A percentile compares a stretch with the other conserved stretches of the same genome.
Evolutionary conservation across 192 early-diverging fungal species (phyloP).

Genomic region (Kappamyces sp.): DNA sequence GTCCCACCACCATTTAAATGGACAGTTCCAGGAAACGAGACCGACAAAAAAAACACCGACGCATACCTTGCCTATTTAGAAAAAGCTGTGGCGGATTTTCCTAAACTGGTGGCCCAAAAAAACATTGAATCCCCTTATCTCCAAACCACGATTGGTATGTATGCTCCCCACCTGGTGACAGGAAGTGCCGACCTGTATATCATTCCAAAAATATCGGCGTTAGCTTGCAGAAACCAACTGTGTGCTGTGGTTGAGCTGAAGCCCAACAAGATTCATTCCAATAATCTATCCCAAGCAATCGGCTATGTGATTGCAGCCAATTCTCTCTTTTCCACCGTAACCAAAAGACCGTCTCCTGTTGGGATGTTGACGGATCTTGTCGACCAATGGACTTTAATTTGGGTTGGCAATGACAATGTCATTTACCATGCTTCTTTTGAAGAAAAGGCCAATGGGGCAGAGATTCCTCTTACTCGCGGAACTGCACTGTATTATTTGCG

Average conservation of each 20-base stretch:
- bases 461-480: neutral
- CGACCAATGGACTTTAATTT: constrained; percentile 1
- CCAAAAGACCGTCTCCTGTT: neutral
- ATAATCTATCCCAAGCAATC: constrained; percentile 2
- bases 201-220: neutral
- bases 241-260: constrained; percentile 1
- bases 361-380: neutral
- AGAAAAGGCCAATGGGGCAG: neutral
- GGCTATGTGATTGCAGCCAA: constrained; percentile 1
- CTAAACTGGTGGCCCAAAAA: constrained; percentile 1
- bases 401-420: neutral
- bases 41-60: constrained; percentile 1
- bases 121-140: neutral
- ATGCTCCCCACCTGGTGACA: neutral
- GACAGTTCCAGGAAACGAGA: neutral
- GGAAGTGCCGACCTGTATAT: constrained; percentile 1
- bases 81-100: neutral
- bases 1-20: neutral
- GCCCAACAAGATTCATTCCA: neutral
- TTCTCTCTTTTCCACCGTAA: neutral
- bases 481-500: neutral
- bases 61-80: neutral
- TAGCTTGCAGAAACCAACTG: constrained; percentile 5
- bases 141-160: neutral
- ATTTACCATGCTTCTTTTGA: neutral